Percentiles rank a stretch among this genome's conserved stretches.
phyloP scores from a whole-genome alignment of 148 eudicot species.

The Agrostemma githago region DNA sequence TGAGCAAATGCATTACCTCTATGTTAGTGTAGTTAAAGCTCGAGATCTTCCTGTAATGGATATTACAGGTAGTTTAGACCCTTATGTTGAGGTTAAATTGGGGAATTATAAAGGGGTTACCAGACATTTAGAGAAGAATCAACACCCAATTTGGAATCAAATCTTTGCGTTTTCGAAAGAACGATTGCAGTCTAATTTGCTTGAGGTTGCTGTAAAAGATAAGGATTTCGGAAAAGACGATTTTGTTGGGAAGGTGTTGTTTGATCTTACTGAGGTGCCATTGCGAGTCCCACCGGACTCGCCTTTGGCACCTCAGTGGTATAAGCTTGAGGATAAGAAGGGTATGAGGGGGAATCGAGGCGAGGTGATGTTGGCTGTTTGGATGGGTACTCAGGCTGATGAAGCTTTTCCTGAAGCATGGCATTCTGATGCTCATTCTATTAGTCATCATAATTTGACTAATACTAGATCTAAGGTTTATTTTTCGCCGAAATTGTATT shows the following conservation, averaged over 20 bases:
- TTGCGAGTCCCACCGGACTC: constrained; percentile 84
- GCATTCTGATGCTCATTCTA: constrained; percentile 86
- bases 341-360: constrained; percentile 52
- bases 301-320: constrained; percentile 97
- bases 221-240: constrained; percentile 80
- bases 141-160: constrained; percentile 66
- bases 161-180: constrained; percentile 82
- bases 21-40: constrained; percentile 79
- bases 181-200: constrained; percentile 49
- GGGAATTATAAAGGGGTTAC: constrained; percentile 95
- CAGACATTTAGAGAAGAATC: constrained; percentile 72
- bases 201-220: constrained; percentile 74
- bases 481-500: constrained; percentile 75
- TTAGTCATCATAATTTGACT: constrained; percentile 54
- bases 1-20: constrained; percentile 76
- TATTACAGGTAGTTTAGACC: constrained; percentile 77
- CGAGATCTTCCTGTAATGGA: constrained; percentile 85
- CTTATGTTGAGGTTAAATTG: constrained; percentile 83
- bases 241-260: constrained; percentile 62
- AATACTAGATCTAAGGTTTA: constrained; percentile 78
- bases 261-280: constrained; percentile 71
- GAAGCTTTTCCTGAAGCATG: constrained; percentile 95
- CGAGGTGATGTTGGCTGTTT: constrained; percentile 85
- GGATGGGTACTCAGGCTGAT: constrained; percentile 98
- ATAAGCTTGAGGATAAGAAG: constrained; percentile 50